Conservation (phyloP, 306 rosid genomes). For the Ceratonia siliqua region DNA sequence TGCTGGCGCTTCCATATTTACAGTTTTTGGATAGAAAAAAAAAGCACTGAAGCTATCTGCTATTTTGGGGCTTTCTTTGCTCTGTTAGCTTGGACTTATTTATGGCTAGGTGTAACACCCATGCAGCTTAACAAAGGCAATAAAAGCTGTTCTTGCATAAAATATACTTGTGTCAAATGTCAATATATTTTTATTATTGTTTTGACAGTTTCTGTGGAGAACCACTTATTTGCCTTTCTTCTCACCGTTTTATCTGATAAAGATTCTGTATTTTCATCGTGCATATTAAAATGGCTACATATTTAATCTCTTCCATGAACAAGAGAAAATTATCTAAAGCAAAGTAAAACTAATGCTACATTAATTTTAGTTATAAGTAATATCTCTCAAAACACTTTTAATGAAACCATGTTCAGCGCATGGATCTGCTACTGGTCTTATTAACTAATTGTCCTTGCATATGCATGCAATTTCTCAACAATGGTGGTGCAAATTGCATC, state of each 20-base stretch:
- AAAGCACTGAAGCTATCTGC: background rate
- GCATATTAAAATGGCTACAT: background rate
- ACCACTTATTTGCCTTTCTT: background rate
- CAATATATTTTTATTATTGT: too few relatives aligned
- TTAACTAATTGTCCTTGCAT: too few relatives aligned
- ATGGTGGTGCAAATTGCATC: too few relatives aligned
- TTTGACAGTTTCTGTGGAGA: background rate
- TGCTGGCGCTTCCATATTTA: background rate
- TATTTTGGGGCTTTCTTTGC: background rate
- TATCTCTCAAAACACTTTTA: background rate
- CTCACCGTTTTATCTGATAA: background rate
- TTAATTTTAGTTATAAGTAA: background rate
- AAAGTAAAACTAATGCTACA: background rate
- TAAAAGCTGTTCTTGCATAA: background rate
- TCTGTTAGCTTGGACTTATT: background rate
- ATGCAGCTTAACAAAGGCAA: background rate
- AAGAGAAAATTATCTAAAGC: background rate
- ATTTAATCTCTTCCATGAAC: background rate
- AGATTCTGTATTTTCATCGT: background rate
- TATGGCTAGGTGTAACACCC: background rate
- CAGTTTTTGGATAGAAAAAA: background rate
- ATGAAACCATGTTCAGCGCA: background rate
- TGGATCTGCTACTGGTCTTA: background rate
- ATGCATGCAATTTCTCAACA: too few relatives aligned
- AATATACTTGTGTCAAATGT: too few relatives aligned